A percentile compares a stretch with the other conserved stretches of the same genome.
phyloP scores from a whole-genome alignment of 2,329 filamentous ascomycete species.

The Trichophyton schoenleinii region DNA sequence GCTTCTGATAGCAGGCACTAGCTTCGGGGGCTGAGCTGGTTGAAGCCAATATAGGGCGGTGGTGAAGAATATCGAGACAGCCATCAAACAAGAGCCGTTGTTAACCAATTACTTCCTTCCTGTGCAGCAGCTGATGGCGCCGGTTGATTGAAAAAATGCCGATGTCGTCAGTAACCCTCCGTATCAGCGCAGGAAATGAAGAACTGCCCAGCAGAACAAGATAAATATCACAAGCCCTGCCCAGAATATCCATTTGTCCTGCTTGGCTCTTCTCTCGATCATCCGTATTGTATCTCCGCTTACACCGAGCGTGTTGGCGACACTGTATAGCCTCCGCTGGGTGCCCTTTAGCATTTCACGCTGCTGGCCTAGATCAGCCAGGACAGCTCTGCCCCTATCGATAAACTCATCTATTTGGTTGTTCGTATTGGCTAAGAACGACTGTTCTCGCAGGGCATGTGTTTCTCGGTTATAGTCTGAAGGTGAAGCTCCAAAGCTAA shows the following conservation, averaged over 20 bases:
- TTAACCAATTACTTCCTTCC: neutral
- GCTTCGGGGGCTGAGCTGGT: neutral
- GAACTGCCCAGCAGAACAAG: conserved; percentile 76
- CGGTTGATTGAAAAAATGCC: neutral
- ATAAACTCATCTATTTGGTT: conserved; percentile 86
- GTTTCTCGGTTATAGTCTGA: conserved; percentile 57
- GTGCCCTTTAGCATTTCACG: conserved; percentile 91
- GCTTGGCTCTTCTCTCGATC: conserved; percentile 79
- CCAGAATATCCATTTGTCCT: conserved; percentile 98
- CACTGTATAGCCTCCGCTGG: conserved; percentile 77
- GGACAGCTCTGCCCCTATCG: conserved; percentile 75
- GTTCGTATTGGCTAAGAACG: conserved; percentile 72
- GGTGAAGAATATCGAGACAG: neutral
- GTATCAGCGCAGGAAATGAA: conserved; percentile 64
- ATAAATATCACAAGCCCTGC: conserved; percentile 77
- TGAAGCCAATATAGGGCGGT: neutral
- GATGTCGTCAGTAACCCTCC: neutral
- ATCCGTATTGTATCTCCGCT: conserved; percentile 94
- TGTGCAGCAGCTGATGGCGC: neutral
- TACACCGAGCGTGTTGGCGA: conserved; percentile 85
- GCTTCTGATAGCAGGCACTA: neutral
- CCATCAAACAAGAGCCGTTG: neutral
- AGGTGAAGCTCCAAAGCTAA: conserved; percentile 35
- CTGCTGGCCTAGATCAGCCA: conserved; percentile 79
- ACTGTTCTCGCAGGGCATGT: conserved; percentile 79